A percentile compares a stretch with the other conserved stretches of the same genome.
phyloP scores from a whole-genome alignment of 2,329 filamentous ascomycete species.

The Arachnopeziza araneosa region DNA sequence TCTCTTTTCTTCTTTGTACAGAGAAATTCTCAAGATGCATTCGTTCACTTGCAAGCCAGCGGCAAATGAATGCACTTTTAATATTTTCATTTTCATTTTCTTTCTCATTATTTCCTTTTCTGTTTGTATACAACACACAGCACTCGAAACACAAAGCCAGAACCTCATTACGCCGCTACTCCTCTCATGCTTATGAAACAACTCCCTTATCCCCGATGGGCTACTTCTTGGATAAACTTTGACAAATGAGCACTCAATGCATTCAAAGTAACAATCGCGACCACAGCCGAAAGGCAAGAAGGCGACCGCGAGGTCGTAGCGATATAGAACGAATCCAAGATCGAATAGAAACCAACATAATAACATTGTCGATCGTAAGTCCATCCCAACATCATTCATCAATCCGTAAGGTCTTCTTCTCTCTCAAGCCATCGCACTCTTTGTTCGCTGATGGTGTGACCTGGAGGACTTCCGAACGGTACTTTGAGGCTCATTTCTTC shows the following conservation, averaged over 20 bases:
- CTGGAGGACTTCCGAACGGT: background rate
- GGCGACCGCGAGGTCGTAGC: background rate
- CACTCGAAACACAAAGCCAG: background rate
- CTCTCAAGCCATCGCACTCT: background rate
- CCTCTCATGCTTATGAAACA: background rate
- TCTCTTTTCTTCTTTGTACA: no score
- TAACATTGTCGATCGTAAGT: background rate
- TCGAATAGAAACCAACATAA: background rate
- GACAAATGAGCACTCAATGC: background rate
- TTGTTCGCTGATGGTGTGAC: background rate
- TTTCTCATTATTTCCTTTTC: background rate
- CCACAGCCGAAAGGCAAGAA: no score
- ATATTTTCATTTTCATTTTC: no score
- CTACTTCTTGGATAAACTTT: background rate
- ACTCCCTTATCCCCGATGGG: background rate
- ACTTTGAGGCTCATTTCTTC: background rate
- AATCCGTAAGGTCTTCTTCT: background rate
- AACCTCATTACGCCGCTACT: background rate
- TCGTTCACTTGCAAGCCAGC: no score
- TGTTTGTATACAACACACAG: background rate
- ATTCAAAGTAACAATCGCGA: background rate
- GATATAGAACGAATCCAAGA: background rate
- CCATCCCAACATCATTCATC: background rate
- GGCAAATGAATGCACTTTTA: no score
- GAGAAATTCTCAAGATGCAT: no score